Evolutionary conservation across 2,329 filamentous ascomycete species (phyloP).

Genomic region (Erysiphe neolycopersici): DNA sequence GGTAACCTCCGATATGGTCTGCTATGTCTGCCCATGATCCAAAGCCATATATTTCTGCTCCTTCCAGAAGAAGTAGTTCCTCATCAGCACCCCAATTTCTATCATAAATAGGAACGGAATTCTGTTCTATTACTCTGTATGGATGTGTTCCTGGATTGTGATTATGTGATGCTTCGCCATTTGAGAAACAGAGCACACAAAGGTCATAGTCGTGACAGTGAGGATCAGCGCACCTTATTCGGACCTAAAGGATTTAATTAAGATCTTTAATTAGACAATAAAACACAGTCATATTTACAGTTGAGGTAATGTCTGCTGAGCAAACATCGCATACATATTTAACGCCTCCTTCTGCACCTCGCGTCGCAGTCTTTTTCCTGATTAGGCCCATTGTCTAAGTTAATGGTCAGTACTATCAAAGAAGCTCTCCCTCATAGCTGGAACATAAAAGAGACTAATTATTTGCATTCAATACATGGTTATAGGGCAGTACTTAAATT

Average conservation of each 20-base stretch:
- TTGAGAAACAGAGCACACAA: constrained; percentile 81
- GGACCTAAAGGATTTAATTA: constrained; percentile 31
- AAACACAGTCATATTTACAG: constrained; percentile 28
- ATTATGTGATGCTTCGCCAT: constrained; percentile 51
- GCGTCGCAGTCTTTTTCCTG: constrained; percentile 73
- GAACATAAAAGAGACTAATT: too few relatives aligned
- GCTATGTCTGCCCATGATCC: constrained; percentile 96
- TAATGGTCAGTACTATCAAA: not conserved
- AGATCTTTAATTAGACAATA: not conserved
- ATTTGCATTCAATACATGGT: too few relatives aligned
- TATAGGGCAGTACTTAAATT: too few relatives aligned
- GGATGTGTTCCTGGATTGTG: constrained; percentile 72
- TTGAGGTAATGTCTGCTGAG: constrained; percentile 88
- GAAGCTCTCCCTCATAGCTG: too few relatives aligned
- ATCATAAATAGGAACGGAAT: constrained; percentile 91
- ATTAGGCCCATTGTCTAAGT: constrained; percentile 65
- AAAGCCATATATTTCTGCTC: constrained; percentile 82
- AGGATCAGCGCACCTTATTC: constrained; percentile 59
- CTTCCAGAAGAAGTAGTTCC: constrained; percentile 76
- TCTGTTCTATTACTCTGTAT: constrained; percentile 89
- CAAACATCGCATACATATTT: constrained; percentile 98
- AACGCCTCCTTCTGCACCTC: constrained; percentile 64
- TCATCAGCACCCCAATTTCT: constrained; percentile 93
- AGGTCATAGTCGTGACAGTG: constrained; percentile 86
- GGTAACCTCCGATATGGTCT: constrained; percentile 88